Base-by-base conservation (phyloP, 805 yeast species). In the Saccharomycopsis fodiens region DNA sequence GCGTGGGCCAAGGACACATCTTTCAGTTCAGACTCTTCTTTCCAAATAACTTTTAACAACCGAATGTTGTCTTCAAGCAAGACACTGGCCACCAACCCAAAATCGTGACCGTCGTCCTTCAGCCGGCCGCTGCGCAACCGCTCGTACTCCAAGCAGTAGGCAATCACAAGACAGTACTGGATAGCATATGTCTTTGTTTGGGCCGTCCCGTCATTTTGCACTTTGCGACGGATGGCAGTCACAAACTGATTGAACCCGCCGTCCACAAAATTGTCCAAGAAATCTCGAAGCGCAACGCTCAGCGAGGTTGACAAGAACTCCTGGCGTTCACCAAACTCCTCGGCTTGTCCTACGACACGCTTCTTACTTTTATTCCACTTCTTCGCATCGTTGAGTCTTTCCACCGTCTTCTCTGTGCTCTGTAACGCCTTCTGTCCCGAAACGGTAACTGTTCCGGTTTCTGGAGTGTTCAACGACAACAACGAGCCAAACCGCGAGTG, bases 401-500 rank as follows among this genome's bases (percentile, higher is more conserved):
- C 72, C 30, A 91, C 61, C 0, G 88, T 67, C 38, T 76, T 70
- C n/a, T 63, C 57, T 6, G 71, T 69, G 37, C 71, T 67, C 8
- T 68, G 54, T 3, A 83, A 55, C 2, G 80, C 86, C 23, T 75
- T 74, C 53, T 85, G 89, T 2, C 95, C 93, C 2, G 93, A 73
- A 1, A 87, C 73, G 4, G 85, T 75, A 16, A 84, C 61, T 23
- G 84, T 67, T 2, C 66, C 69, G 23, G 78, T 68, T 44, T 79
- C 79, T 20, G 73, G 70, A 16, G 82, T 75, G 49, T 81, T 78
- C 25, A 91, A 69, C 1, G 95, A 80, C 8, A 88, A 62, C 51
- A 89, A 66, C 0, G 97, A 80, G 1, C 98, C 98, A 66, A 91
- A 91, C 43, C 95, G 72, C 2, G 93, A 89, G 59, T 91, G 98